Evolutionary conservation across 2,329 filamentous ascomycete genomes (phyloP), one percentile per base, ranked within the genome.

Genomic region (Curvularia eragrostidis): DNA sequence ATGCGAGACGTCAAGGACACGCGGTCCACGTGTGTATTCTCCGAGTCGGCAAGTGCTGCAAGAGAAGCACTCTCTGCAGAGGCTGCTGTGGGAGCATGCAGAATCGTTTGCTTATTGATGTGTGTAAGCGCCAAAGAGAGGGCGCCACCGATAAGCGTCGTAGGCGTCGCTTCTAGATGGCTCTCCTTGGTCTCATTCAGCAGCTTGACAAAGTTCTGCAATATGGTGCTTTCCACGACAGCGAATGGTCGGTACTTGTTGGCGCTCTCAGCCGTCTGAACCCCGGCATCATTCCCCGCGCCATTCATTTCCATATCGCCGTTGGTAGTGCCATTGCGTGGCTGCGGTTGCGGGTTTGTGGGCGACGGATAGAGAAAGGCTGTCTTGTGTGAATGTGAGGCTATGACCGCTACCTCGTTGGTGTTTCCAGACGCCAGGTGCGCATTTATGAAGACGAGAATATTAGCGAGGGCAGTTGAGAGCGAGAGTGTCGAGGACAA

Each of bases 161-260:
- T 94, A 4, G 88, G 89, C 23, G 88, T 87, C 6, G 80, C 76
- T n/a, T 84, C 77, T 48, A 96, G 84, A 67, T 91, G 85, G 13
- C 82, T 54, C 48, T 70, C 73, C 2, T 84, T 87, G 1, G 93
- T 97, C 46, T 83, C 81, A 56, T 84, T 78, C 69, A 98, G 85
- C 56, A 99, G 85, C n/a, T 82, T 78, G 28, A 86, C 86, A 30
- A 98, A 84, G 49, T 92, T 92, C 18, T 82, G 79, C 38, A 95
- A 83, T 54, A 99, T 87, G 59, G 90, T 88, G 58, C 89, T 83
- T 77, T 99, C 94, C 67, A 99, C 89, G 58, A 93, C 84, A 19
- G 91, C 88, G 75, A 98, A 98, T 47, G 93, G 91, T 0, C 93
- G 90, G 79, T 95, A 98, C 79, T 98, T 98, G 82, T 97, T 97